Base-by-base conservation (phyloP, 2,329 filamentous ascomycete species). In the Escovopsis sp. region DNA sequence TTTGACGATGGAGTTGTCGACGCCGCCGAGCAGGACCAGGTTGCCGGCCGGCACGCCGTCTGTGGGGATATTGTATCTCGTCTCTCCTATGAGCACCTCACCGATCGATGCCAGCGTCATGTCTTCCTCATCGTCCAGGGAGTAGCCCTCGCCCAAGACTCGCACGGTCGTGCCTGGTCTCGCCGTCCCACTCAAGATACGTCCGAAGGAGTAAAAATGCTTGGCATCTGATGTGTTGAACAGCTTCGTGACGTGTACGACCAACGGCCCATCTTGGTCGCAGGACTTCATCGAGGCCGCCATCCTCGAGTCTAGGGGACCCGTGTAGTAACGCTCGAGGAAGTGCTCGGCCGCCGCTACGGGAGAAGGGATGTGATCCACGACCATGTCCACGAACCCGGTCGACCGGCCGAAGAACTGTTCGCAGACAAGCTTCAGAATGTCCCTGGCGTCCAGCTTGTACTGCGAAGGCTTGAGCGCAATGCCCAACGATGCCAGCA, bases 1-100 rank as follows among this genome's bases (percentile, higher is more conserved):
- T 60, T 98, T 98, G 60, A 96, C 85, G 48, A 98, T 96, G 4
- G 87, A 94, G 56, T 96, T 96, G 62, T 96, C 88, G 19, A 98
- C 78, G 12, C 88, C 90, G 37, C 82, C 77, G 13, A 98, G 68
- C n/a, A 98, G 63, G 12, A 92, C 88, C 66, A 85, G 82, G 52
- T 92, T 94, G 30, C 90, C 90, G 1, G 90, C 90, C 5, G 90
- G 90, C 18, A 98, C 77, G 34, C 90, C 90, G 46, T 86, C 85
- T 0, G 84, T 87, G 3, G 85, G 76, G 32, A 98, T 81, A 45
- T 87, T 94, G 61, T 98, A 98, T 51, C 87, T 69, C 17, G 87
- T 87, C 57, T 96, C 85, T 7, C 80, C 81, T 45, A 98, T 88
- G 65, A 83, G 92, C 11, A 90, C 87, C 44, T 86, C 77, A 2